Evolutionary conservation across 2,329 filamentous ascomycete genomes (phyloP), one percentile per base, ranked within the genome.

Genomic region (Didymella glomerata): DNA sequence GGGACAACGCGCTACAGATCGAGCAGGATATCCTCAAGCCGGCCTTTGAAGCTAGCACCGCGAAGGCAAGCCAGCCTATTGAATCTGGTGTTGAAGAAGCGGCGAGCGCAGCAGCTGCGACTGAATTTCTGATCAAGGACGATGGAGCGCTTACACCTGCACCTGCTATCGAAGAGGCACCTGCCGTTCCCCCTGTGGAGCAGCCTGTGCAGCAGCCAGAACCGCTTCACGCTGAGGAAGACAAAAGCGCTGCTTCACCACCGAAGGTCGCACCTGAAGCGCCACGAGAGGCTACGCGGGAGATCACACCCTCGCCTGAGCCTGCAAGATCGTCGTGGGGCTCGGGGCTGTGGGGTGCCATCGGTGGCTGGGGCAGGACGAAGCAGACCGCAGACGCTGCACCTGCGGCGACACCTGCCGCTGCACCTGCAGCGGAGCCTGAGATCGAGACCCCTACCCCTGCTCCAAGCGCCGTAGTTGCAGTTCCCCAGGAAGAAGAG

Each of bases 331-430:
- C 68, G 36, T 65, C 67, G 3, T 74, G 69, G 68, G 69, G 69
- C 14, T 60, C 61, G 2, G 63, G 67, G 28, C 54, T 76, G 20
- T 68, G 65, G 63, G 71, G 73, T 42, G 70, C 71, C 1, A 64
- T 76, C 48, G 71, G 74, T 34, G 71, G 74, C 2, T 75, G 71
- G 72, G 72, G 74, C 11, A 53, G 47, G 44, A 61, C 57, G 48
- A 61, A 53, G 32, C 41, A 48, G 22, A 22, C 38, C 9, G 22
- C 36, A 5, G 36, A 27, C 16, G 22, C 48, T 28, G 32, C 50
- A 14, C 42, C 42, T 8, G 22, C n/a, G n/a, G n/a, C n/a, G n/a
- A n/a, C n/a, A n/a, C n/a, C n/a, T n/a, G n/a, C n/a, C n/a, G n/a
- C n/a, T n/a, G 48, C 13, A 14, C 18, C 30, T 30, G 18, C 49